Conservation (phyloP, 208 protist genomes). For the Trypanosoma rangeli region DNA sequence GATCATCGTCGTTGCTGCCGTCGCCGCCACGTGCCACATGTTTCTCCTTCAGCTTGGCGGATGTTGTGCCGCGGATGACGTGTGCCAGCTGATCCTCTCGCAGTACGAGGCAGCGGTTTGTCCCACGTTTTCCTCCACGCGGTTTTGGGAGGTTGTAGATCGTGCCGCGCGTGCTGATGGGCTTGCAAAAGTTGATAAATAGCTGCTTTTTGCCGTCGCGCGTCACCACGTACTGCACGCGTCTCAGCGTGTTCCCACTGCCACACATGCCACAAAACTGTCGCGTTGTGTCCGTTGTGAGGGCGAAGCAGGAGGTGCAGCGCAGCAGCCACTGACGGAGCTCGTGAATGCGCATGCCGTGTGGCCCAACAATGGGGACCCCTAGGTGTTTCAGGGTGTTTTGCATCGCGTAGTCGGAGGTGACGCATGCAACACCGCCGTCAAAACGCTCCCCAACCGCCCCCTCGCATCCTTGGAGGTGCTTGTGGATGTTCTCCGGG, state of each 20-base stretch:
- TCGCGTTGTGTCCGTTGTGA: constrained; percentile 89
- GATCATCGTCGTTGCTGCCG: constrained; percentile 47
- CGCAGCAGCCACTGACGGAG: constrained; percentile 91
- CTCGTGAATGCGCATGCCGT: constrained; percentile 87
- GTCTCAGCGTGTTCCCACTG: constrained; percentile 87
- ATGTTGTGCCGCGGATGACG: constrained; percentile 64
- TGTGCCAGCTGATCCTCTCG: constrained; percentile 91
- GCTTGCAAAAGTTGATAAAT: constrained; percentile 88
- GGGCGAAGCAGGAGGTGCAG: constrained; percentile 85
- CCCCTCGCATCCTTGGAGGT: constrained; percentile 7
- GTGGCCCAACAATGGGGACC: constrained; percentile 80
- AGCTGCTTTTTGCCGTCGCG: constrained; percentile 78
- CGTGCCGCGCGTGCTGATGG: constrained; percentile 84
- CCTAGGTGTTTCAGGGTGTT: constrained; percentile 93
- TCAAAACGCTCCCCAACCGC: constrained; percentile 43
- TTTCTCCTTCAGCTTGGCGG: constrained; percentile 56
- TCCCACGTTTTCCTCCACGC: constrained; percentile 81
- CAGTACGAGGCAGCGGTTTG: constrained; percentile 84
- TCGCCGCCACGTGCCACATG: constrained; percentile 32
- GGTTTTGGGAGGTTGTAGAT: constrained; percentile 89
- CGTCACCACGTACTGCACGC: constrained; percentile 91
- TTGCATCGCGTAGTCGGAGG: constrained; percentile 96
- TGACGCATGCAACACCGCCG: constrained; percentile 88
- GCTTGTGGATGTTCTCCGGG: constrained; percentile 81
- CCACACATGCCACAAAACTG: constrained; percentile 91